Evolutionary conservation across 495 filamentous ascomycete genomes (phyloP), one percentile per base, ranked within the genome.

Genomic region (Melanomma pulvis-pyrius): DNA sequence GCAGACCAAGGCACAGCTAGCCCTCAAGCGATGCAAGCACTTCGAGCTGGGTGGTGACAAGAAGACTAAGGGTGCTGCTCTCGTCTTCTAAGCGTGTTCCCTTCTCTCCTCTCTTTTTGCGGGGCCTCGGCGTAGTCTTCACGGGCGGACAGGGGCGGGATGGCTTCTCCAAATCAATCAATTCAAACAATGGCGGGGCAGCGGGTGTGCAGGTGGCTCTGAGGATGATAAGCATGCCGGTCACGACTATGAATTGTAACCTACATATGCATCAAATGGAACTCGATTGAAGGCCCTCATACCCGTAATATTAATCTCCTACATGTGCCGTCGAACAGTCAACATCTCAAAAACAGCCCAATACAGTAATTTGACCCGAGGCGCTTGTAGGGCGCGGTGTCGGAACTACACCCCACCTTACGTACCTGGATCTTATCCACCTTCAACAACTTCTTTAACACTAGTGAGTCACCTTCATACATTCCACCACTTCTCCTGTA

Each of bases 41-140:
- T 98, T 98, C 84, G 93, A 98, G 84, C 82, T 98, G 77, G 93
- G 94, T 88, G 96, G 96, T 84, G 96, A 99, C 88, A 99, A 99
- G 92, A 99, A 99, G 92, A 99, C 96, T 78, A 99, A 99, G 90
- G 96, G 96, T 88, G 94, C 94, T 76, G 96, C 96, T 74, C 86
- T 99, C 76, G 96, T 99, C 74, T 99, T 98, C 85, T 99, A 94
- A 67, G 55, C 63, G 61, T 39, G 26, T 73, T 65, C 71, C 44
- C 56, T 63, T 62, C 53, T 65, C 22, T 47, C n/a, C 39, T 44
- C 53, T 58, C 47, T 57, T 58, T 57, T 58, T 56, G 39, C 32
- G 32, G 57, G 65, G 34, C 65, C 52, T 68, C 59, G 65, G 65
- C 65, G 65, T 62, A 68, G 65, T 68, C 58, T 56, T 68, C 59